phyloP scores from a whole-genome alignment of 768 basidiomycete species.

The Mycena maculata region DNA sequence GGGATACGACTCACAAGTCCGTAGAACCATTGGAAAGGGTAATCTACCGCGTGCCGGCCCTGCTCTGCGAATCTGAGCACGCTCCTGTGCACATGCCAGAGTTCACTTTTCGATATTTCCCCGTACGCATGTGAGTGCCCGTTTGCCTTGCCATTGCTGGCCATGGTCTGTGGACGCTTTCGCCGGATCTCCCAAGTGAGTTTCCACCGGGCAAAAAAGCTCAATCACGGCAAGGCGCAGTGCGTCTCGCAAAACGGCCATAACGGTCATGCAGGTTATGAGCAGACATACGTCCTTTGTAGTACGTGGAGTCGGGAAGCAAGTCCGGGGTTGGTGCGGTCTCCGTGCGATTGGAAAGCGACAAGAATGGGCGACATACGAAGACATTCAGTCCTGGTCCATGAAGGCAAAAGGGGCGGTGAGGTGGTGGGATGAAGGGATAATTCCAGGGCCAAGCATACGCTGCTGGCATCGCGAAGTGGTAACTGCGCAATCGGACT shows the following conservation, averaged over 20 bases:
- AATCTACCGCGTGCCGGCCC: constrained; percentile 90
- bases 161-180: constrained; percentile 41
- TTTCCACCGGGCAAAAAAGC: constrained; percentile 84
- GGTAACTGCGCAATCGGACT: too few species aligned
- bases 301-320: constrained; percentile 77
- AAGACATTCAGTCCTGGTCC: constrained; percentile 62
- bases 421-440: too few species aligned
- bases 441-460: too few species aligned
- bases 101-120: constrained; percentile 55
- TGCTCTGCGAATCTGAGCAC: constrained; percentile 95
- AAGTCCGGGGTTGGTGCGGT: constrained; percentile 73
- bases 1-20: too few species aligned
- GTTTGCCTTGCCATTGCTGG: constrained; percentile 46
- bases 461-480: too few species aligned
- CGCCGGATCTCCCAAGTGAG: constrained; percentile 64
- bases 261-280: constrained; percentile 83
- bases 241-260: constrained; percentile 88
- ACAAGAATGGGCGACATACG: constrained; percentile 73
- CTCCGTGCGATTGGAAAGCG: constrained; percentile 75
- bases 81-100: constrained; percentile 72
- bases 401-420: too few species aligned
- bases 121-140: constrained; percentile 19
- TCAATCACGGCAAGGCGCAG: constrained; percentile 79
- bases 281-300: constrained; percentile 84
- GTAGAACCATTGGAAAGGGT: constrained; percentile 58